Evolutionary conservation across 345 rosid genomes (phyloP), one percentile per base, ranked within the genome.

Genomic region (Bruguiera sexangula): DNA sequence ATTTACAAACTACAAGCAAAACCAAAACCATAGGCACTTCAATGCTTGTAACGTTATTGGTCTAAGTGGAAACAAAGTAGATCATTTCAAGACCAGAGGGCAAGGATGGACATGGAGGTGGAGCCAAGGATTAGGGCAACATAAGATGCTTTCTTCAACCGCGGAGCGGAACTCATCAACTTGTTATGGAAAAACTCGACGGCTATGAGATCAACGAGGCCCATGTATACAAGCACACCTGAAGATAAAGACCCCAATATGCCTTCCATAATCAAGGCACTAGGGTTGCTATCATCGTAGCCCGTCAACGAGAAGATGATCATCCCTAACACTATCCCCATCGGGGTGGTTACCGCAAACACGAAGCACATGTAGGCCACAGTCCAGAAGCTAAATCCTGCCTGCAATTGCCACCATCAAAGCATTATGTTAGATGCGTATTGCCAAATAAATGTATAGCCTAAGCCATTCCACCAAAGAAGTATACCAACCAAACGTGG

Each of bases 191-290:
- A 91, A 75, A 94, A 94, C 63, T 94, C 98, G 21, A 73, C 72
- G 3, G 98, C 95, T 22, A 94, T 81, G 19, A 94, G 96, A 80
- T 94, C 98, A 48, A 94, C 98, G 0, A 94, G 85, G 8, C 93
- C 96, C 98, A 94, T 94, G 87, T 91, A 94, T 32, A 94, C 86
- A 18, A 94, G 87, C 58, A 94, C 80, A 8, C 98, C 98, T 4
- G 97, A 86, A 2, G 98, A 94, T 1, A 94, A 43, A 26, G 96
- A 85, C 19, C 98, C 98, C 53, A 94, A 66, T 43, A 94, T 56
- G 18, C 98, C 98, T 64, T 94, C 98, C 86, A 91, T 84, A 37
- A 94, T 87, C 82, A 94, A 73, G 16, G 98, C 90, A 29, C 87
- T 84, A 0, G 96, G 84, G 62, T 78, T 94, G 36, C 81, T 86